Evolutionary conservation across 768 basidiomycete genomes (phyloP), one percentile per base, ranked within the genome.

Genomic region (Tylopilus felleus): DNA sequence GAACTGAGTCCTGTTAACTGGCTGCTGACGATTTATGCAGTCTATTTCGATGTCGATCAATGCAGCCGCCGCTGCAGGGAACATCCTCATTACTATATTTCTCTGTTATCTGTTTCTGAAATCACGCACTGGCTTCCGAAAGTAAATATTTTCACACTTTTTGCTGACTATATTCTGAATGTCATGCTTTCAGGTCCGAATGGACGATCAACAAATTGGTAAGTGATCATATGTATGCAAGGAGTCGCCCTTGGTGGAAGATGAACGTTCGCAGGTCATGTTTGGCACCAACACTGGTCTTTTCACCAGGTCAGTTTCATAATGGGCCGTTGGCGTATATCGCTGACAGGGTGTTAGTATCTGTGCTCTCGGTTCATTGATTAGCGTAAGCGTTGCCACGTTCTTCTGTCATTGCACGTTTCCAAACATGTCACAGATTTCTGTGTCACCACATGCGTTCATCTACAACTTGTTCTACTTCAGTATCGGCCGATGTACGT

Each of bases 341-440:
- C 28, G 31, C 35, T 67, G 31, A 65, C 40, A 9, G 13, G 25
- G 2, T 8, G 3, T 28, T 35, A 67, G 81, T 58, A 41, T 83
- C 2, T 83, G 79, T 55, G 83, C 83, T 2, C 66, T 83, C 31
- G 76, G 74, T 45, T 83, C 83, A 17, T 68, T 85, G 27, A 70
- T 83, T 25, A 78, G 78, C 22, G 81, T 79, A 49, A 22, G 69
- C 35, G 19, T 35, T 25, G 19, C 45, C 19, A 0, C 2, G 7
- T 48, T 5, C 16, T 22, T 16, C 23, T n/a, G 29, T 6, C 10
- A 21, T 17, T 28, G 8, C n/a, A 13, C 12, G 41, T 23, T 45
- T 16, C 45, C 49, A 51, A 55, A 35, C 12, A 21, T 45, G 19
- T 2, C 4, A 33, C 38, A 83, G 81, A 83, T 83, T 61, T 55